Percentiles rank a stretch among this genome's conserved stretches.
These are phyloP conservation scores for Breynia disticha DNA, from an alignment of 441 rosid genomes.

Conservation along the genomic window DNA sequence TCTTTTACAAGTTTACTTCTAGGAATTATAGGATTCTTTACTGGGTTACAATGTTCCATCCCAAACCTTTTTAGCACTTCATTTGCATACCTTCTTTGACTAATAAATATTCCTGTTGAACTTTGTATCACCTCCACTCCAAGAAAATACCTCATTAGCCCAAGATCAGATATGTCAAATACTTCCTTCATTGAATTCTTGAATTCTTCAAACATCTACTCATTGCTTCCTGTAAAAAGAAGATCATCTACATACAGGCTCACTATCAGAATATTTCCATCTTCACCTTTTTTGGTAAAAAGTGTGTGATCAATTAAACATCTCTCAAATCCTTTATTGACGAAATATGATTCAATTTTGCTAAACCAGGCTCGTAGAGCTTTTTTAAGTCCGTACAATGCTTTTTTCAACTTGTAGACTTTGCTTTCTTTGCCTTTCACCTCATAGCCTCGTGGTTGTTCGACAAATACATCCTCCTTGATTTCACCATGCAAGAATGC, in stretches of 20 bases:
- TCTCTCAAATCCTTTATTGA: background rate
- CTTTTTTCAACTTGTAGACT: background rate
- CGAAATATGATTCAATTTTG: background rate
- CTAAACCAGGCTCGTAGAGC: slow-evolving; percentile 5
- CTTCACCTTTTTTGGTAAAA: background rate
- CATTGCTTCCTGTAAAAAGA: background rate
- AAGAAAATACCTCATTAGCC: slow-evolving; percentile 1
- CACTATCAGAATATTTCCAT: background rate
- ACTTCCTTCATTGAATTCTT: background rate
- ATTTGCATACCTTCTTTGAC: background rate
- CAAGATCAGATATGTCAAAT: slow-evolving; percentile 1
- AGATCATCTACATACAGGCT: slow-evolving; percentile 3
- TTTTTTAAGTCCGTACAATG: background rate
- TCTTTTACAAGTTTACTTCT: background rate
- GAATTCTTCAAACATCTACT: background rate
- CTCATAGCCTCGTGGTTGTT: slow-evolving; percentile 2
- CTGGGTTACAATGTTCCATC: background rate
- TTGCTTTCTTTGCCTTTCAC: background rate
- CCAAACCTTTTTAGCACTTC: background rate
- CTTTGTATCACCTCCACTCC: background rate
- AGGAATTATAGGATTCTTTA: background rate
- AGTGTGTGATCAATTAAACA: background rate
- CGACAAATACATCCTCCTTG: background rate
- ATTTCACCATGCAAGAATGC: slow-evolving; percentile 3
- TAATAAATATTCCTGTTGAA: background rate